Percentiles rank a stretch among this genome's conserved stretches.
Conservation (phyloP, 371 early-diverging fungal species). For the Dinochytrium kinnereticum region DNA sequence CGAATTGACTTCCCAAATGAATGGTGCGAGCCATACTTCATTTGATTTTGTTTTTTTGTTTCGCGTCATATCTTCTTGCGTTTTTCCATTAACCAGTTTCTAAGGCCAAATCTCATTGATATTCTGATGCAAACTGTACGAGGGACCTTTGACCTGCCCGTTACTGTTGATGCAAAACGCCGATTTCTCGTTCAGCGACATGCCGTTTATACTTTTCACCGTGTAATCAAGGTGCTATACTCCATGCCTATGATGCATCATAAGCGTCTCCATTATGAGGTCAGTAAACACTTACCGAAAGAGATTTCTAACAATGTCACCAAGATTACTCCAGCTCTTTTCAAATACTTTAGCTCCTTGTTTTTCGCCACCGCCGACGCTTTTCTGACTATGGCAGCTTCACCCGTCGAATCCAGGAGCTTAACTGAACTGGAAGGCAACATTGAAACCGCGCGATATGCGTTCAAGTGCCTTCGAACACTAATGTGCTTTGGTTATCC, state of each 20-base stretch:
- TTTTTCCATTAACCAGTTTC: no score
- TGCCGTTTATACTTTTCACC: slow-evolving; percentile 74
- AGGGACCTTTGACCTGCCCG: slow-evolving; percentile 40
- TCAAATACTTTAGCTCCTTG: slow-evolving; percentile 30
- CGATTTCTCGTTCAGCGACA: slow-evolving; percentile 60
- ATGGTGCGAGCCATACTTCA: slow-evolving; percentile 57
- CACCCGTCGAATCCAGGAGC: neutral
- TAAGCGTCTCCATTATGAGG: slow-evolving; percentile 68
- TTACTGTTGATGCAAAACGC: slow-evolving; percentile 34
- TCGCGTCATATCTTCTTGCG: no score
- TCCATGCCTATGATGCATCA: slow-evolving; percentile 74
- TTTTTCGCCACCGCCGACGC: neutral
- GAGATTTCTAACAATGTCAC: neutral
- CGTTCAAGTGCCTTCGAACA: slow-evolving; percentile 74
- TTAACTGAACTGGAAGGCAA: slow-evolving; percentile 18
- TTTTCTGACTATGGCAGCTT: neutral
- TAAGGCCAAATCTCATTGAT: slow-evolving; percentile 74
- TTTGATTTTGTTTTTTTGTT: no score
- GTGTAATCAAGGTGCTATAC: slow-evolving; percentile 79
- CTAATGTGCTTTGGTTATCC: slow-evolving; percentile 77
- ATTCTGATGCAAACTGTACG: slow-evolving; percentile 68
- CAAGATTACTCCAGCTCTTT: slow-evolving; percentile 46
- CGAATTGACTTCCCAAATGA: slow-evolving; percentile 80
- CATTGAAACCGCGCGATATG: slow-evolving; percentile 43
- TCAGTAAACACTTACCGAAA: slow-evolving; percentile 16